Evolutionary conservation across 345 rosid species (phyloP).

Genomic region (Lepidium sativum): DNA sequence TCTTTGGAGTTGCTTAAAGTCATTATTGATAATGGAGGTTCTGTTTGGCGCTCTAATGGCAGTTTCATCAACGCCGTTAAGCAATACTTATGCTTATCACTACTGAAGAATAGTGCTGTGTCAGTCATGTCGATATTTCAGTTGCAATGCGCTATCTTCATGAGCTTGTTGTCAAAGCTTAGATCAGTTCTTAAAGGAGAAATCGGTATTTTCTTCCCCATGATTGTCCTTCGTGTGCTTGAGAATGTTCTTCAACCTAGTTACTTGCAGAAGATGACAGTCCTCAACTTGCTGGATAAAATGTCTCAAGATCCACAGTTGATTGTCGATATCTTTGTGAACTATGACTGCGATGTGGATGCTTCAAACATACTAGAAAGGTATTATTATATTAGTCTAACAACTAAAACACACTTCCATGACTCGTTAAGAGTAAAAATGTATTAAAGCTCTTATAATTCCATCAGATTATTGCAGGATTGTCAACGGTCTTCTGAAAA

Average conservation of each 20-base stretch:
- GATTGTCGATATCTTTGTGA: slow-evolving; percentile 84
- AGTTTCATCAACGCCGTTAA: slow-evolving; percentile 78
- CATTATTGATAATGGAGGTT: slow-evolving; percentile 63
- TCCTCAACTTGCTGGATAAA: slow-evolving; percentile 76
- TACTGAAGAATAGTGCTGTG: slow-evolving; percentile 91
- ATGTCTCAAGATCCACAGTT: slow-evolving; percentile 75
- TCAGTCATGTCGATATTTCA: slow-evolving; percentile 94
- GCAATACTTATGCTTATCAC: slow-evolving; percentile 83
- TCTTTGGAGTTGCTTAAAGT: slow-evolving; percentile 85
- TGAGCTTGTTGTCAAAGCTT: slow-evolving; percentile 61
- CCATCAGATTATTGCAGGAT: slow-evolving; percentile 98
- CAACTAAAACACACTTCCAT: background rate
- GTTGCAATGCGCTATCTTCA: slow-evolving; percentile 87
- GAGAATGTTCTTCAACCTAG: slow-evolving; percentile 97
- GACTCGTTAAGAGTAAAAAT: slow-evolving; percentile 22
- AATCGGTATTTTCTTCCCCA: slow-evolving; percentile 89
- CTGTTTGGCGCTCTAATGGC: slow-evolving; percentile 61
- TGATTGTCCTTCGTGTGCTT: slow-evolving; percentile 87
- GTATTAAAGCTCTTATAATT: slow-evolving; percentile 92
- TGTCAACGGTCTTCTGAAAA: slow-evolving; percentile 95
- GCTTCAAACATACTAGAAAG: slow-evolving; percentile 91
- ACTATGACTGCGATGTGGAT: slow-evolving; percentile 93
- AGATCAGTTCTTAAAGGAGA: slow-evolving; percentile 79
- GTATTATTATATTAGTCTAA: slow-evolving; percentile 40
- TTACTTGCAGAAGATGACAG: slow-evolving; percentile 92